Percentiles rank a stretch among this genome's conserved stretches.
Evolutionary conservation across 2,329 filamentous ascomycete genomes (phyloP).

Genomic region (Aspergillaceae sp.): DNA sequence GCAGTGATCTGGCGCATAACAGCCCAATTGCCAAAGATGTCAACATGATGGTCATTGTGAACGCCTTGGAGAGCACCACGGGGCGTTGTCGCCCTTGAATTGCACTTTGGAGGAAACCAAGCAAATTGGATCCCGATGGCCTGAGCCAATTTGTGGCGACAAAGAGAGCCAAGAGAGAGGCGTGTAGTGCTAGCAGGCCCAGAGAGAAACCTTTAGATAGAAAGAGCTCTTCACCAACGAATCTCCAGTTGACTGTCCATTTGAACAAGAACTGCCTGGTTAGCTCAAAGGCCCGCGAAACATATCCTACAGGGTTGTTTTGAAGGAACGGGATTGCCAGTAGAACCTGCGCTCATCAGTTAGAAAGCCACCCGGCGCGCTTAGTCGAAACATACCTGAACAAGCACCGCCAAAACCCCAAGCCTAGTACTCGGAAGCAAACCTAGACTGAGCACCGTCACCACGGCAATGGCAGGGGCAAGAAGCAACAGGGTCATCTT

Average conservation of each 20-base stretch:
- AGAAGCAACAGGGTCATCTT: slow-evolving; percentile 89
- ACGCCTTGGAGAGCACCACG: slow-evolving; percentile 56
- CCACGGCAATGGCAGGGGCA: slow-evolving; percentile 68
- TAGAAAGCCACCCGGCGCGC: slow-evolving; percentile 1
- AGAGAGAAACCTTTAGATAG: slow-evolving; percentile 62
- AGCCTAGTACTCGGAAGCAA: slow-evolving; percentile 57
- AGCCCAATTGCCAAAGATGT: slow-evolving; percentile 70
- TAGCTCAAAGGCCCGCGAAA: slow-evolving; percentile 79
- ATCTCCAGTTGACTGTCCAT: slow-evolving; percentile 99
- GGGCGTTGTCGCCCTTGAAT: slow-evolving; percentile 48
- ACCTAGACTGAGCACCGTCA: slow-evolving; percentile 67
- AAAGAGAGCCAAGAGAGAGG: slow-evolving; percentile 58
- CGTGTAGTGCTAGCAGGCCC: slow-evolving; percentile 57
- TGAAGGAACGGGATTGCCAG: slow-evolving; percentile 58
- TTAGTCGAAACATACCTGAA: slow-evolving; percentile 54
- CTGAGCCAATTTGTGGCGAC: slow-evolving; percentile 61
- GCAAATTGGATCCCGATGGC: slow-evolving; percentile 53
- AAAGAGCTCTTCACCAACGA: slow-evolving; percentile 76
- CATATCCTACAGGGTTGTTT: slow-evolving; percentile 60
- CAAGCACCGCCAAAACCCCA: slow-evolving; percentile 61
- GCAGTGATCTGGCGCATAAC: slow-evolving; percentile 76
- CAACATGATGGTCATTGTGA: slow-evolving; percentile 67
- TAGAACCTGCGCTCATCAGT: slow-evolving; percentile 33
- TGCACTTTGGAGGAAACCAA: slow-evolving; percentile 46
- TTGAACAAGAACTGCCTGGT: slow-evolving; percentile 87